Conservation (phyloP, 768 basidiomycete genomes). For the Mycena rebaudengoi region DNA sequence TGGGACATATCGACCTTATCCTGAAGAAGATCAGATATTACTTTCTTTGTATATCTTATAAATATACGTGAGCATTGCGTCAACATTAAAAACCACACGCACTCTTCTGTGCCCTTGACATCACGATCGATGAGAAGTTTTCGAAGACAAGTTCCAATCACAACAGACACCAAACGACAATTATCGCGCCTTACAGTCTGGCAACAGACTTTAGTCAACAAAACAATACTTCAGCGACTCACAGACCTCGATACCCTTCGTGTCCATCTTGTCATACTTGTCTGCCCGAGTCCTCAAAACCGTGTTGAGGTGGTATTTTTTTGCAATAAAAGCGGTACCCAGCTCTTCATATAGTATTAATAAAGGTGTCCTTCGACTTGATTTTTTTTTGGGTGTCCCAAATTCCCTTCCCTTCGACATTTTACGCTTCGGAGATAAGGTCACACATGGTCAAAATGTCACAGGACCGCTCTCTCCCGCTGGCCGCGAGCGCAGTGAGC, state of each 20-base stretch:
- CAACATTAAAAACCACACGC: slow-evolving; percentile 34
- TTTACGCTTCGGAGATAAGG: too few relatives aligned
- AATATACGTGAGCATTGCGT: slow-evolving; percentile 11
- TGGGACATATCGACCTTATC: slow-evolving; percentile 99
- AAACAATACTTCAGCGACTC: background rate
- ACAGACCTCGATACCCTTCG: slow-evolving; percentile 96
- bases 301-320: too few relatives aligned
- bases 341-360: too few relatives aligned
- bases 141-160: slow-evolving; percentile 97
- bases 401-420: too few relatives aligned
- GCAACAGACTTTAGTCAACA: background rate
- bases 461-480: too few relatives aligned
- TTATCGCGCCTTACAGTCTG: slow-evolving; percentile 98
- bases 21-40: slow-evolving; percentile 92
- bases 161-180: slow-evolving; percentile 96
- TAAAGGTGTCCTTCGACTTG: too few relatives aligned
- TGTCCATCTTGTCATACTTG: slow-evolving; percentile 99
- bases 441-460: too few relatives aligned
- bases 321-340: too few relatives aligned
- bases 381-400: too few relatives aligned
- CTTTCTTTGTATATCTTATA: slow-evolving; percentile 88
- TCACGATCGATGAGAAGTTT: slow-evolving; percentile 98
- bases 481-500: too few relatives aligned
- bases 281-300: slow-evolving; percentile 96
- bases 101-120: slow-evolving; percentile 94